A percentile compares a stretch with the other conserved stretches of the same genome.
Conservation (phyloP, 305 asterid genomes). For the Fraxinus floribunda region DNA sequence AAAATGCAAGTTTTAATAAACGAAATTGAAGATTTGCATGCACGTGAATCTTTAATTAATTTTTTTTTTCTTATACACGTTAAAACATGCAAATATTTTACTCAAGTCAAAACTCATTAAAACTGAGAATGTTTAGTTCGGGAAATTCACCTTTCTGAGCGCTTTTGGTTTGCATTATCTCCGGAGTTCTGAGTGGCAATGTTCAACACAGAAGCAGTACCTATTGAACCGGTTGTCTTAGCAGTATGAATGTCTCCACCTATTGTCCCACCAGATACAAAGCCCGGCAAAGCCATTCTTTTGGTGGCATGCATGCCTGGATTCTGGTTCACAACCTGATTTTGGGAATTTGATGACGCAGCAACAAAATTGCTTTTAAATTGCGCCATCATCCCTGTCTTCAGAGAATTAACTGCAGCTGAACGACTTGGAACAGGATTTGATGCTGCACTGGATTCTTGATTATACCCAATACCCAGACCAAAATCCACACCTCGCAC, state of each 20-base stretch:
- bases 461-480: slow-evolving; percentile 79
- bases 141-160: slow-evolving; percentile 53
- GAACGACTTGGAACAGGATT: slow-evolving; percentile 57
- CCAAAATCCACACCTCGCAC: slow-evolving; percentile 94
- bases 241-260: slow-evolving; percentile 64
- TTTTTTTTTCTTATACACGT: background rate
- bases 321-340: slow-evolving; percentile 49
- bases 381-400: slow-evolving; percentile 77
- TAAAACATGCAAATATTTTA: background rate
- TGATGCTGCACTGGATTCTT: slow-evolving; percentile 53
- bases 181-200: slow-evolving; percentile 33
- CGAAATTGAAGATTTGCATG: background rate
- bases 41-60: background rate
- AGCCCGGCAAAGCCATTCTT: slow-evolving; percentile 64
- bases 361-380: slow-evolving; percentile 79
- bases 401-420: slow-evolving; percentile 64
- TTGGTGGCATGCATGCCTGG: slow-evolving; percentile 43
- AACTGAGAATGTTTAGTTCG: background rate
- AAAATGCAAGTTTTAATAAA: slow-evolving; percentile 2
- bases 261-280: slow-evolving; percentile 91
- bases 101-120: background rate
- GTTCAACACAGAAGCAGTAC: slow-evolving; percentile 39
- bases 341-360: slow-evolving; percentile 75
- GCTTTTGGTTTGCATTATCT: slow-evolving; percentile 39
- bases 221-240: slow-evolving; percentile 36